Conservation (phyloP, 2,329 filamentous ascomycete species). For the Ophiognomonia clavigignenti-juglandacearum region DNA sequence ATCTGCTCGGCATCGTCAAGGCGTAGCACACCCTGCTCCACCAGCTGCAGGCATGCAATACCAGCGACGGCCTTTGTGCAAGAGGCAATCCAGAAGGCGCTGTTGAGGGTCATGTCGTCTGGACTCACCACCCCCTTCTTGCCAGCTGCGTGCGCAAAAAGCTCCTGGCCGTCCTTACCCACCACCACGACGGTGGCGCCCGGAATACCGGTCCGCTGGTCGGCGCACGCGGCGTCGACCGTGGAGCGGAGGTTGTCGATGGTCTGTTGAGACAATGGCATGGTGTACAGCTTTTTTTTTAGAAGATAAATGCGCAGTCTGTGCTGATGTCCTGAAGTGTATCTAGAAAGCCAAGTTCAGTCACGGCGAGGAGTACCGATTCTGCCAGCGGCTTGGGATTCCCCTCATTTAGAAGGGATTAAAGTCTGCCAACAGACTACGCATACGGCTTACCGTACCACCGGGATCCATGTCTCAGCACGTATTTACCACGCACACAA, state of each 20-base stretch:
- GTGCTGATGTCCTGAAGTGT: no score
- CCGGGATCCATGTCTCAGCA: no score
- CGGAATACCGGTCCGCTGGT: slow-evolving; percentile 35
- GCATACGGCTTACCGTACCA: no score
- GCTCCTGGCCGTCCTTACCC: slow-evolving; percentile 40
- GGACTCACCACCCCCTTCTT: slow-evolving; percentile 31
- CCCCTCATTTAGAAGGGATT: no score
- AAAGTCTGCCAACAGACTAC: no score
- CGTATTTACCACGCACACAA: no score
- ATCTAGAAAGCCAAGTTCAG: no score
- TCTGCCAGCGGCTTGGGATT: no score
- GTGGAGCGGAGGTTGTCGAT: slow-evolving; percentile 21
- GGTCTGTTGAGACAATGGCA: slow-evolving; percentile 18
- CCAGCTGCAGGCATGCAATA: slow-evolving; percentile 52
- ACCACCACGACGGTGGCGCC: slow-evolving; percentile 41
- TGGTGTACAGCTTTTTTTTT: not conserved
- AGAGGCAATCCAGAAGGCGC: slow-evolving; percentile 55
- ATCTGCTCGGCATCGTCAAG: slow-evolving; percentile 18
- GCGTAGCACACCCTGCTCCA: slow-evolving; percentile 29
- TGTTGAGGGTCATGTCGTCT: slow-evolving; percentile 34
- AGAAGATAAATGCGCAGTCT: no score
- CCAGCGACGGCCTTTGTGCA: slow-evolving; percentile 53
- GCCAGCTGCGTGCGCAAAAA: slow-evolving; percentile 44
- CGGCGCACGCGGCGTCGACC: slow-evolving; percentile 32
- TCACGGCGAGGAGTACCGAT: no score